phyloP scores from a whole-genome alignment of 2,329 filamentous ascomycete species.

The Aspergillus novoparasiticus region DNA sequence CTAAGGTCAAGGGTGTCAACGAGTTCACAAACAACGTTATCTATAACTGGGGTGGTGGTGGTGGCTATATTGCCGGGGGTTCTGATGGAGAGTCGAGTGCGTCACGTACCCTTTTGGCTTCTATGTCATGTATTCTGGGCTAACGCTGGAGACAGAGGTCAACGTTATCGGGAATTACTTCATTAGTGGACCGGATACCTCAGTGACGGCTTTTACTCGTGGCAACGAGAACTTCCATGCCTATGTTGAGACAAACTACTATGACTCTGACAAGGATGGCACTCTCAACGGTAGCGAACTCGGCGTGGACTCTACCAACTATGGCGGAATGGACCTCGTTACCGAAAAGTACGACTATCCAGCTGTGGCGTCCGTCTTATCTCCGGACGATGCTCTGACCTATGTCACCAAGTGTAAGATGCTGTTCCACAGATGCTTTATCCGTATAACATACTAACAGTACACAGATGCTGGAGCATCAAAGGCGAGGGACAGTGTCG shows the following conservation, averaged over 20 bases:
- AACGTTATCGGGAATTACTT: slow-evolving; percentile 63
- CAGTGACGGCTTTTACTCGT: slow-evolving; percentile 55
- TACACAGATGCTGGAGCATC: slow-evolving; percentile 17
- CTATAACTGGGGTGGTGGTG: slow-evolving; percentile 57
- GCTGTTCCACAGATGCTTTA: not conserved
- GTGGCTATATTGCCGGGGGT: slow-evolving; percentile 59
- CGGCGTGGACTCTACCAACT: slow-evolving; percentile 12
- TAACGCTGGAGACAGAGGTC: slow-evolving; percentile 31
- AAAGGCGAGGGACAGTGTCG: slow-evolving; percentile 18
- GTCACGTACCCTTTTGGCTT: not conserved
- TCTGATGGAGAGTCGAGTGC: slow-evolving; percentile 46
- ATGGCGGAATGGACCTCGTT: slow-evolving; percentile 20
- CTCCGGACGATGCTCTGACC: slow-evolving; percentile 13
- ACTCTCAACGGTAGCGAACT: slow-evolving; percentile 46
- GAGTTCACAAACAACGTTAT: slow-evolving; percentile 56
- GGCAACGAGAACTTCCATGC: slow-evolving; percentile 58
- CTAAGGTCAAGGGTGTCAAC: slow-evolving; percentile 60
- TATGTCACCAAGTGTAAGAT: slow-evolving; percentile 18
- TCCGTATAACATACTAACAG: not conserved
- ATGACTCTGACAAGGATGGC: slow-evolving; percentile 55
- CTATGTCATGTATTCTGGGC: not conserved
- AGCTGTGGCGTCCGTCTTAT: slow-evolving; percentile 9
- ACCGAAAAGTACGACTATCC: slow-evolving; percentile 18
- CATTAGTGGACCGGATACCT: slow-evolving; percentile 56
- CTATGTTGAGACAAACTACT: slow-evolving; percentile 57